Evolutionary conservation across 805 yeast species (phyloP).

Genomic region (Wickerhamiella spandovensis): DNA sequence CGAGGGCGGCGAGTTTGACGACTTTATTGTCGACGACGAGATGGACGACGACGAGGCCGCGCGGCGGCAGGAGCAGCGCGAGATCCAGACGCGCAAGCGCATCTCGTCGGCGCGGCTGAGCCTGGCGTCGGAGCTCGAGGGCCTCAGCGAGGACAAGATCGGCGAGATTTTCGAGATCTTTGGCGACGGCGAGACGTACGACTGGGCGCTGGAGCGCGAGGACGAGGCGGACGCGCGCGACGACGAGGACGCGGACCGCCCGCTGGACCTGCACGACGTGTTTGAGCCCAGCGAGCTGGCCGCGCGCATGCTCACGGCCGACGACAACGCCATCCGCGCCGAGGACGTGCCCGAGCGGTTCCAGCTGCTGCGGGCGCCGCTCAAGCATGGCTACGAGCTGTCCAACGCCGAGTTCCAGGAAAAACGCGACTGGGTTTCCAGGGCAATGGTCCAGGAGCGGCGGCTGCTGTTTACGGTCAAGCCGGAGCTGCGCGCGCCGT

Average conservation of each 20-base stretch:
- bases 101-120: conserved; percentile 8
- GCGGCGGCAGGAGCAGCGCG: conserved; percentile 38
- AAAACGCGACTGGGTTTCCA: conserved; percentile 76
- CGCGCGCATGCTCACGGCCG: conserved; percentile 82
- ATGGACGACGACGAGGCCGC: conserved; percentile 72
- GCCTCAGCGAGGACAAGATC: conserved; percentile 77
- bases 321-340: conserved; percentile 74
- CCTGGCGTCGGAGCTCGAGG: conserved; percentile 23
- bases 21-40: conserved; percentile 94
- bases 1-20: conserved; percentile 73
- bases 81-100: conserved; percentile 19
- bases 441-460: conserved; percentile 46
- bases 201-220: conserved; percentile 94
- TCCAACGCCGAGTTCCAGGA: conserved; percentile 51
- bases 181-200: conserved; percentile 95
- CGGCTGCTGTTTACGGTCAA: conserved; percentile 29
- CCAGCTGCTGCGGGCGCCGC: conserved; percentile 59
- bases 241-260: conserved; percentile 21
- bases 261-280: conserved; percentile 62
- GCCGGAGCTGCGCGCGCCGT: conserved; percentile 27
- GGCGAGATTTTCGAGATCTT: conserved; percentile 90
- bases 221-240: conserved; percentile 30
- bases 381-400: conserved; percentile 52
- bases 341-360: conserved; percentile 87
- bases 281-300: conserved; percentile 90